phyloP scores from a whole-genome alignment of 192 early-diverging fungal species.

The Cetraspora pellucida region DNA sequence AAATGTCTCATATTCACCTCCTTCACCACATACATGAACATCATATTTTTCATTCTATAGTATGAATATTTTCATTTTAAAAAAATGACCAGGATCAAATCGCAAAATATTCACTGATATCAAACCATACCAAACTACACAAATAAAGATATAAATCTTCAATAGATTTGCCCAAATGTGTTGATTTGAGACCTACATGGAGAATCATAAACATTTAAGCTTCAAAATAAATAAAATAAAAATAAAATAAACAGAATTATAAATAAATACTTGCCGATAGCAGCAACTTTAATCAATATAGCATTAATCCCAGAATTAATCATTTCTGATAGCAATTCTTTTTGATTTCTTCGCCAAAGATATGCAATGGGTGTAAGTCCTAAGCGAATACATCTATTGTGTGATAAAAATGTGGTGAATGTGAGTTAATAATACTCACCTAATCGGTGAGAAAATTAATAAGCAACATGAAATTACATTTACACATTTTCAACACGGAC shows the following conservation, averaged over 20 bases:
- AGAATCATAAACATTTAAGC: neutral
- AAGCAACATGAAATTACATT: constrained; percentile 18
- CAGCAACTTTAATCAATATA: constrained; percentile 92
- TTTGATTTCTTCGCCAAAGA: constrained; percentile 89
- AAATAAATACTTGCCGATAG: constrained; percentile 45
- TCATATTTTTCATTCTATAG: constrained; percentile 69
- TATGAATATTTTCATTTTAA: neutral
- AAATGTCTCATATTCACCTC: constrained; percentile 96
- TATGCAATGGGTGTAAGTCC: constrained; percentile 82
- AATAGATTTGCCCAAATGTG: constrained; percentile 81
- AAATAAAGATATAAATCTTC: constrained; percentile 77
- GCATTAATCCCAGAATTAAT: constrained; percentile 74
- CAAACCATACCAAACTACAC: constrained; percentile 57
- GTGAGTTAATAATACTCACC: neutral
- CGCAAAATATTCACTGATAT: neutral
- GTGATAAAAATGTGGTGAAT: neutral
- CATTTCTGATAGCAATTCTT: constrained; percentile 84
- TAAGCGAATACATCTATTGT: constrained; percentile 75
- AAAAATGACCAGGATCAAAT: neutral
- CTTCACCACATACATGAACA: constrained; percentile 92
- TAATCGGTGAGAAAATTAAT: neutral
- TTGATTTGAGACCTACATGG: constrained; percentile 60
- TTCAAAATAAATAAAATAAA: neutral
- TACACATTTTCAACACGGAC: constrained; percentile 95
- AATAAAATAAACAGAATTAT: constrained; percentile 30